Evolutionary conservation across 2,329 filamentous ascomycete species (phyloP), one percentile per base, ranked within the genome.

Genomic region (Mariannaea elegans): DNA sequence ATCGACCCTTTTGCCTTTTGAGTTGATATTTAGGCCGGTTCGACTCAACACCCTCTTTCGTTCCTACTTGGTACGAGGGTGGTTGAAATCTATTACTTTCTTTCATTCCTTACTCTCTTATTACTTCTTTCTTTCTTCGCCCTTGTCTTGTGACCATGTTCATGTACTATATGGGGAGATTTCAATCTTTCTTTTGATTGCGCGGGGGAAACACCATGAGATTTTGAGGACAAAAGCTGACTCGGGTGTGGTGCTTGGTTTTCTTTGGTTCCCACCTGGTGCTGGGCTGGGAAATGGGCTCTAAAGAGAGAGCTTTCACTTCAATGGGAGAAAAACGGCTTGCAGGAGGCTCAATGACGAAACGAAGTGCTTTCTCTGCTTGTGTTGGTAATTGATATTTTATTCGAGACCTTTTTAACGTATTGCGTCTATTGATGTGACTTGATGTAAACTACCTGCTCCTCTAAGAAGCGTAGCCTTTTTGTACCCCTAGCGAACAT

Each of bases 341-440:
- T 34, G 62, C 45, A 56, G 66, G 59, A 62, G 62, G 59, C 36
- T 64, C 63, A 61, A 72, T 69, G 70, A 72, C 62, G 71, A 70
- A 66, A 72, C 66, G 70, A 72, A 65, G 58, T 65, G 65, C 51
- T 55, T 61, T 64, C 52, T 61, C 45, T 64, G 62, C 50, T 64
- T 57, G 56, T 47, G 58, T 62, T 48, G 23, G 59, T 48, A 61
- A 59, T 59, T 54, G 52, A 57, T 56, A 58, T 50, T 48, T 50
- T 31, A 32, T 56, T 51, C 39, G 34, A 18, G 42, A 52, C 46
- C 21, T 16, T 27, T 5, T 36, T 36, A 4, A 36, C 13, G 10
- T n/a, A 5, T 36, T 36, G 14, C 32, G 4, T 36, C 39, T 31
- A 19, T 41, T 23, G 14, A 31, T 10, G 18, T 42, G 16, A 18